phyloP scores from a whole-genome alignment of 202 grass and related monocot species.

The Musa balbisiana region DNA sequence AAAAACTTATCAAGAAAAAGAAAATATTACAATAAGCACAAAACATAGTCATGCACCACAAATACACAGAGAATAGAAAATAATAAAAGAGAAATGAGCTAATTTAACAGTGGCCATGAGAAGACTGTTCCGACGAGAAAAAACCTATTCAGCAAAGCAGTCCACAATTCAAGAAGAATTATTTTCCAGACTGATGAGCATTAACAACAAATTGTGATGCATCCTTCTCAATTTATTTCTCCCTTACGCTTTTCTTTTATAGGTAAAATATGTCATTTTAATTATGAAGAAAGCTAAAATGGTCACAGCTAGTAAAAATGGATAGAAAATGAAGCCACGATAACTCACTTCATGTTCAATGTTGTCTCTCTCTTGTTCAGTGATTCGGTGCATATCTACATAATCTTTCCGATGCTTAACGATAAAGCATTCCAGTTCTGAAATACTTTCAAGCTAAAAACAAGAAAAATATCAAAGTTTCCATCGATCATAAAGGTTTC shows the following conservation, averaged over 20 bases:
- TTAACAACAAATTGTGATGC: neutral
- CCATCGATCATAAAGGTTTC: neutral
- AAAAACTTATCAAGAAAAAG: constrained; percentile 24
- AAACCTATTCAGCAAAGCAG: too few species aligned
- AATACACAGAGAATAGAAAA: neutral
- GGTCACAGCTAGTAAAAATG: neutral
- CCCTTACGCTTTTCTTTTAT: neutral
- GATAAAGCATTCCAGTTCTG: constrained; percentile 74
- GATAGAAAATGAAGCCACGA: neutral
- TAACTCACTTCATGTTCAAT: constrained; percentile 91
- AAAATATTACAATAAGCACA: neutral
- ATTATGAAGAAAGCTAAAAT: neutral
- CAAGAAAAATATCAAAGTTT: constrained; percentile 17
- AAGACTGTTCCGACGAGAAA: too few species aligned
- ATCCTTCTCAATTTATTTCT: neutral
- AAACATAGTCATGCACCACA: neutral
- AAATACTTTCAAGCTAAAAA: constrained; percentile 73
- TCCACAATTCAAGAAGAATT: too few species aligned
- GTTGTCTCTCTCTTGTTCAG: constrained; percentile 85
- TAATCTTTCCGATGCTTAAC: constrained; percentile 83
- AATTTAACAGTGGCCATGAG: neutral
- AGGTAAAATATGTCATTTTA: neutral
- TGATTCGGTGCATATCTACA: constrained; percentile 75
- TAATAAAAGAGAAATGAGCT: neutral
- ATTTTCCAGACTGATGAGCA: neutral